These are phyloP conservation scores for Russula earlei DNA, from an alignment of 768 basidiomycete genomes.

Conservation along the genomic window DNA sequence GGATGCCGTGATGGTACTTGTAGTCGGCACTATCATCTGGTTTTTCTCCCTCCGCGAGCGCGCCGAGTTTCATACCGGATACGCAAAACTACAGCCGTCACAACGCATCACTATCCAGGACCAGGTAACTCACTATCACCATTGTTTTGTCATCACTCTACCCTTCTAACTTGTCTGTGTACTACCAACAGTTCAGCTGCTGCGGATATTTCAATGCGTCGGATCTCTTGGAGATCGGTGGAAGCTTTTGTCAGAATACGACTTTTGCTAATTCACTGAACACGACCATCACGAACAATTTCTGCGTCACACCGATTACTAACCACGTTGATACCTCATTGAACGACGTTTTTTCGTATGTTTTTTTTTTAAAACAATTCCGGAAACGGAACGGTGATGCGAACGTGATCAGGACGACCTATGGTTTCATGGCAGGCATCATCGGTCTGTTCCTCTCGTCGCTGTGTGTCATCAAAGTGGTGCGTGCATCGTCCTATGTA, in stretches of 20 bases:
- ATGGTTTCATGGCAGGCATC: conserved; percentile 79
- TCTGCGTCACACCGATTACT: conserved; percentile 68
- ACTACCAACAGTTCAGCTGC: conserved; percentile 50
- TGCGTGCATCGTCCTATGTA: conserved; percentile 29
- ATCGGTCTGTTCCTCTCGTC: conserved; percentile 68
- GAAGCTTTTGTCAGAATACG: conserved; percentile 44
- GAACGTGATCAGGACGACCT: conserved; percentile 35
- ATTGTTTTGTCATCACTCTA: conserved; percentile 7
- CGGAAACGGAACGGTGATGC: not conserved
- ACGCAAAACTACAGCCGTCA: conserved; percentile 36
- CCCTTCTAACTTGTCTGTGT: not conserved
- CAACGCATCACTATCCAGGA: conserved; percentile 60
- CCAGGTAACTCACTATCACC: conserved; percentile 36
- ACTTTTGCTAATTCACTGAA: conserved; percentile 25
- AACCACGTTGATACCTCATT: conserved; percentile 60
- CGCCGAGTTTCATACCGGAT: conserved; percentile 52
- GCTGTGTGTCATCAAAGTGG: conserved; percentile 83
- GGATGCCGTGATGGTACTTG: conserved; percentile 50
- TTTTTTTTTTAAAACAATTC: conserved; percentile 20
- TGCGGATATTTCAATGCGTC: conserved; percentile 69
- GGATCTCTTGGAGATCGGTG: conserved; percentile 48
- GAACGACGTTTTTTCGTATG: conserved; percentile 78
- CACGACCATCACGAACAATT: conserved; percentile 34
- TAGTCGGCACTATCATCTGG: conserved; percentile 73
- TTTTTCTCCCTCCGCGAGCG: conserved; percentile 69